Conservation (phyloP, 352 stramenopile species). For the Phytophthora ramorum region DNA sequence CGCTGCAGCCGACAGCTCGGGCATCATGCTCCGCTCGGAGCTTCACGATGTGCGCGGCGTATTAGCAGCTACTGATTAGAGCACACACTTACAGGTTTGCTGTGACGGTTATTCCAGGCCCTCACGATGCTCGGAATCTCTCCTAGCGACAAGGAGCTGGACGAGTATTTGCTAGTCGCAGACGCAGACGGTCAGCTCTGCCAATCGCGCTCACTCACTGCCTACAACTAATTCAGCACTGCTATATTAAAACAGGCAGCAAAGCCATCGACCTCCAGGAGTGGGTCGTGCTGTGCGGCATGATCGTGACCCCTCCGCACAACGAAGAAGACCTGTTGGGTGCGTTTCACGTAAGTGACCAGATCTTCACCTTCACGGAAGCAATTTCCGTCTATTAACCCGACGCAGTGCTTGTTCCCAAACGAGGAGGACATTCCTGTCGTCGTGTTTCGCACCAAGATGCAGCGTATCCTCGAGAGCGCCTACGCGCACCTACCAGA, state of each 20-base stretch:
- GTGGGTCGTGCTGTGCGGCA: constrained; percentile 69
- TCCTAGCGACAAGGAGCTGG: constrained; percentile 67
- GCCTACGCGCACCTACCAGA: constrained; percentile 68
- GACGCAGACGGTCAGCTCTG: constrained; percentile 50
- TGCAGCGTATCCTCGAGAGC: constrained; percentile 71
- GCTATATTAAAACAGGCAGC: constrained; percentile 36
- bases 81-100: not conserved
- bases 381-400: constrained; percentile 6
- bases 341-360: constrained; percentile 56
- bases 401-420: constrained; percentile 57
- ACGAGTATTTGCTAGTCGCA: constrained; percentile 70
- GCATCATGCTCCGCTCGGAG: constrained; percentile 73
- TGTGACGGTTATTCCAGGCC: constrained; percentile 23
- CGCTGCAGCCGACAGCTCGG: constrained; percentile 52
- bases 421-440: constrained; percentile 70
- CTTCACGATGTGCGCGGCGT: constrained; percentile 49
- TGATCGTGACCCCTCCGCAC: constrained; percentile 64
- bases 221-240: not conserved
- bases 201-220: not conserved
- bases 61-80: not conserved
- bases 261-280: constrained; percentile 75
- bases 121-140: constrained; percentile 65
- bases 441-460: constrained; percentile 72
- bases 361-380: not conserved
- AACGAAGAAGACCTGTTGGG: constrained; percentile 57